Percentiles rank a stretch among this genome's conserved stretches.
Conservation (phyloP, 2,329 filamentous ascomycete species). For the Fusarium equiseti region DNA sequence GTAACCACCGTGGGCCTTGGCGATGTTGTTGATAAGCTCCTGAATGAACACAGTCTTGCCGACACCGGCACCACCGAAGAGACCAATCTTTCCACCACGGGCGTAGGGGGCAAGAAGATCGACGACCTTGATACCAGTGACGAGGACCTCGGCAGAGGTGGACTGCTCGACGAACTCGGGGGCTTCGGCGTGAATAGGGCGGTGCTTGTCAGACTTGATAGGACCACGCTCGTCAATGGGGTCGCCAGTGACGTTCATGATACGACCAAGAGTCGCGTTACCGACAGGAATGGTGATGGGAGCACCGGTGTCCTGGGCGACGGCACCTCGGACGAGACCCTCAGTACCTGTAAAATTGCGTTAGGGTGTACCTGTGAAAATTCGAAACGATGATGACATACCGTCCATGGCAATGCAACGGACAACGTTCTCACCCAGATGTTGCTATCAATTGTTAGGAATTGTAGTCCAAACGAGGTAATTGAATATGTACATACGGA, state of each 20-base stretch:
- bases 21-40: slow-evolving; percentile 99
- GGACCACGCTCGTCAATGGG: slow-evolving; percentile 99
- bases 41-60: slow-evolving; percentile 99
- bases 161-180: slow-evolving; percentile 96
- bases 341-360: slow-evolving; percentile 81
- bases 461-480: slow-evolving; percentile 16
- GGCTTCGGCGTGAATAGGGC: slow-evolving; percentile 94
- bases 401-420: slow-evolving; percentile 99
- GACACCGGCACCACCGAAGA: slow-evolving; percentile 99
- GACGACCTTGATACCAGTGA: slow-evolving; percentile 99
- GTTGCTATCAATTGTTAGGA: slow-evolving; percentile 78
- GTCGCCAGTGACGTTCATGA: slow-evolving; percentile 99
- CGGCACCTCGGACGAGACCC: slow-evolving; percentile 95
- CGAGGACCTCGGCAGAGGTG: slow-evolving; percentile 93
- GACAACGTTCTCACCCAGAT: slow-evolving; percentile 98
- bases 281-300: slow-evolving; percentile 98
- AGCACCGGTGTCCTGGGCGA: slow-evolving; percentile 87
- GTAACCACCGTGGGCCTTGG: slow-evolving; percentile 99
- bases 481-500: slow-evolving; percentile 71
- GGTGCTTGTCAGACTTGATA: slow-evolving; percentile 89
- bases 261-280: slow-evolving; percentile 92
- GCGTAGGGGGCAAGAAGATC: slow-evolving; percentile 98
- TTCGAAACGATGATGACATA: slow-evolving; percentile 61
- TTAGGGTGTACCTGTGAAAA: slow-evolving; percentile 38
- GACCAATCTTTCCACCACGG: slow-evolving; percentile 99